phyloP scores from a whole-genome alignment of 345 rosid genomes.

The Ceriops decandra region DNA sequence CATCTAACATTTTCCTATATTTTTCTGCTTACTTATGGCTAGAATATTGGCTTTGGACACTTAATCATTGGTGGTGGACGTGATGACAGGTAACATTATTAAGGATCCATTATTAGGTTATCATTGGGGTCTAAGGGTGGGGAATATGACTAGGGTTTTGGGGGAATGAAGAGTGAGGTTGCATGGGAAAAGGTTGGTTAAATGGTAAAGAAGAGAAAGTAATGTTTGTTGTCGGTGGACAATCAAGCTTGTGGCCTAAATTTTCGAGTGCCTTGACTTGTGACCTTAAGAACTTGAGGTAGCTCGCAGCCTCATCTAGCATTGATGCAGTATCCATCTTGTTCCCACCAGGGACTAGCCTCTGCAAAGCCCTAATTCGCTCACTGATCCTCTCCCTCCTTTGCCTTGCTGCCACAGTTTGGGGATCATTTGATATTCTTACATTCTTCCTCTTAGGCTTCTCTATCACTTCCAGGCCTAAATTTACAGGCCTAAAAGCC shows the following conservation, averaged over 20 bases:
- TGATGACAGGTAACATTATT: conserved; percentile 13
- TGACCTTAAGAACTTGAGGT: conserved; percentile 78
- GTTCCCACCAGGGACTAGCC: conserved; percentile 87
- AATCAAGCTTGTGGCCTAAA: conserved; percentile 47
- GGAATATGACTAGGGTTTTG: conserved; percentile 52
- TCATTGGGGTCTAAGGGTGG: conserved; percentile 36
- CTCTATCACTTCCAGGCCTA: conserved; percentile 56
- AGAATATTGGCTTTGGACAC: conserved; percentile 25
- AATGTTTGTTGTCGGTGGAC: conserved; percentile 25
- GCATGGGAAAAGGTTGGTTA: conserved; percentile 42
- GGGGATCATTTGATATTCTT: conserved; percentile 78
- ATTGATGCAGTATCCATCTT: conserved; percentile 99
- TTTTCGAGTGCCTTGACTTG: conserved; percentile 85
- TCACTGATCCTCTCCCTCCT: conserved; percentile 94
- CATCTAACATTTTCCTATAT: no score
- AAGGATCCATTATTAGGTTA: conserved; percentile 11
- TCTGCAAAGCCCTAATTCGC: conserved; percentile 88
- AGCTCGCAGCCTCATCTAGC: conserved; percentile 96
- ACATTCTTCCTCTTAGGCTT: conserved; percentile 89
- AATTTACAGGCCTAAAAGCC: conserved; percentile 78
- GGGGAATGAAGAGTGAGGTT: conserved; percentile 27
- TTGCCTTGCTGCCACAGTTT: conserved; percentile 87
- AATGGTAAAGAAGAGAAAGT: conserved; percentile 44
- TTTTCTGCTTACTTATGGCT: conserved; percentile 16
- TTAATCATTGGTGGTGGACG: conserved; percentile 24